phyloP scores from a whole-genome alignment of 306 rosid genomes.

The Luffa aegyptiaca region DNA sequence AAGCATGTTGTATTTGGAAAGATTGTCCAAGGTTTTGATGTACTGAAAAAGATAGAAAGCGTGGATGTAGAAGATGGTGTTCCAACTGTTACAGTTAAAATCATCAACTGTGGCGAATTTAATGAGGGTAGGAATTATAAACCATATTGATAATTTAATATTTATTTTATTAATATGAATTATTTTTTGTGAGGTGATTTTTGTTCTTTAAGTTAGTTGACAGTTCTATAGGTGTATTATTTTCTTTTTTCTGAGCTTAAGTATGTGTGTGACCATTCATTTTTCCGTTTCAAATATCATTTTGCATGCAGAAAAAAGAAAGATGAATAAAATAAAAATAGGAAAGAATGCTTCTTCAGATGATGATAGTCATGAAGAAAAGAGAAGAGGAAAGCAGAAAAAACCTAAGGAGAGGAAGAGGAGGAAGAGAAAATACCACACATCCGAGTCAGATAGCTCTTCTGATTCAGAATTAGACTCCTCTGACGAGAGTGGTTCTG shows the following conservation, averaged over 20 bases:
- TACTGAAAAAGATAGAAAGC: conserved; percentile 70
- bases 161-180: not conserved
- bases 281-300: not conserved
- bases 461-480: conserved; percentile 65
- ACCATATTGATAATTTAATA: not conserved
- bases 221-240: not conserved
- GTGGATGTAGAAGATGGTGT: conserved; percentile 66
- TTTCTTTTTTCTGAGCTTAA: not conserved
- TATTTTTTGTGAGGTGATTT: not conserved
- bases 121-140: conserved; percentile 43
- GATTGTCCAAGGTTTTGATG: conserved; percentile 61
- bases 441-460: conserved; percentile 61
- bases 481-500: conserved; percentile 55
- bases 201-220: not conserved
- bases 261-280: not conserved
- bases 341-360: conserved; percentile 47
- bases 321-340: conserved; percentile 26
- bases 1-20: conserved; percentile 85
- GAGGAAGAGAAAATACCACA: conserved; percentile 52
- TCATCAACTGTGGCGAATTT: conserved; percentile 78
- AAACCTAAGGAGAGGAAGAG: conserved; percentile 59
- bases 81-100: conserved; percentile 87
- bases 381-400: conserved; percentile 50
- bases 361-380: conserved; percentile 40
- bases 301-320: conserved; percentile 46